Evolutionary conservation across 2,329 filamentous ascomycete genomes (phyloP), one percentile per base, ranked within the genome.

Genomic region (Curvularia sp.): DNA sequence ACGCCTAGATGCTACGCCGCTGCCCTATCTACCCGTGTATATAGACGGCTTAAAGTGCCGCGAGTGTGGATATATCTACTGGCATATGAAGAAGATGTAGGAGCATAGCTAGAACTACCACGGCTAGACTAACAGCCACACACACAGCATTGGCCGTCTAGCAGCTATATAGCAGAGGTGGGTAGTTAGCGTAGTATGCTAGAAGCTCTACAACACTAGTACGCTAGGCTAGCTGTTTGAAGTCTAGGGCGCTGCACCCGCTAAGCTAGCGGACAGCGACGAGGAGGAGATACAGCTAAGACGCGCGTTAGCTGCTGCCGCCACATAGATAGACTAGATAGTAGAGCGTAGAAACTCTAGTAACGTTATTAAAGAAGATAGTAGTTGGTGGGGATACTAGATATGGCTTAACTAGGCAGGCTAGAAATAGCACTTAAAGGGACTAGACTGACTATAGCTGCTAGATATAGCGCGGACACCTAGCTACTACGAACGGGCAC

Each of bases 401-500:
- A 18, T 4, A 7, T 42, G 20, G 39, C 18, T 42, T 5, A 42
- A 42, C 39, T 10, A 10, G 12, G 39, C 20, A 7, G 39, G 39
- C 39, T 42, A 10, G 39, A 10, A 3, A 42, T 10, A 10, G 18
- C n/a, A 8, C 10, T 15, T 35, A 5, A n/a, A n/a, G 9, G 24
- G 59, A 31, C n/a, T n/a, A n/a, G n/a, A n/a, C n/a, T n/a, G n/a
- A n/a, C n/a, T n/a, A n/a, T n/a, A n/a, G n/a, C n/a, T 61, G 30
- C 31, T 53, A 15, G 42, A 18, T 3, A 47, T 46, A 30, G 51
- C 22, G 8, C 31, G 43, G n/a, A 53, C 47, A 48, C 55, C 59
- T 8, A 52, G 18, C 13, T 15, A 31, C 4, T 33, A 35, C 2
- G 48, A 61, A 38, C 22, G 28, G 9, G 51, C 42, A 41, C 35